Percentiles rank a stretch among this genome's conserved stretches.
Evolutionary conservation across 2,329 filamentous ascomycete genomes (phyloP).

Genomic region (Apiospora marii): DNA sequence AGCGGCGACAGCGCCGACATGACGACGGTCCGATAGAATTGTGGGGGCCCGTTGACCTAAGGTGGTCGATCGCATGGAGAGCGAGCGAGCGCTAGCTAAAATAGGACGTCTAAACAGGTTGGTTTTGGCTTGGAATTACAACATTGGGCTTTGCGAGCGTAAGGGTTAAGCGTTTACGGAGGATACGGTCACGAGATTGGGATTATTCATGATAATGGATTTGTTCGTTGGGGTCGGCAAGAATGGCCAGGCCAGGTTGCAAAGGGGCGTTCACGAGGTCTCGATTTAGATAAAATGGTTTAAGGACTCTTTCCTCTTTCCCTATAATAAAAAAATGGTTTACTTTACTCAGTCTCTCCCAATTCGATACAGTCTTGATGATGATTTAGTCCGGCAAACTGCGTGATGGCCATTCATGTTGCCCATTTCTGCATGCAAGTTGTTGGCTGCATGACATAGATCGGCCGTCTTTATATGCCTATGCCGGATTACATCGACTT

Average conservation of each 20-base stretch:
- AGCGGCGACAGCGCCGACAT: constrained; percentile 43
- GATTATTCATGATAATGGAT: neutral
- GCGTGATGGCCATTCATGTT: neutral
- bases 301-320: neutral
- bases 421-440: neutral
- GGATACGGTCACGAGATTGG: neutral
- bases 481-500: neutral
- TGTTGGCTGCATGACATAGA: neutral
- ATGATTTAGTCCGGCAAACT: neutral
- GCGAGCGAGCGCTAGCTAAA: neutral
- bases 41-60: neutral
- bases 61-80: neutral
- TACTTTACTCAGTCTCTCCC: neutral
- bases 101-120: neutral
- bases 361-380: neutral
- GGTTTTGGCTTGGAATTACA: neutral
- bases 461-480: neutral
- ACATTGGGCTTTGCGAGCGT: neutral
- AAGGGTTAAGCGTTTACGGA: constrained; percentile 4
- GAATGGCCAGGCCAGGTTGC: neutral
- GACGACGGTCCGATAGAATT: constrained; percentile 29
- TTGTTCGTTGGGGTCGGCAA: neutral
- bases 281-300: constrained; percentile 5
- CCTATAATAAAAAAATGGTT: neutral
- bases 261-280: neutral